A percentile compares a stretch with the other conserved stretches of the same genome.
These are phyloP conservation scores for Peniophora sp. DNA, from an alignment of 1,284 basidiomycete species.

Conservation along the genomic window DNA sequence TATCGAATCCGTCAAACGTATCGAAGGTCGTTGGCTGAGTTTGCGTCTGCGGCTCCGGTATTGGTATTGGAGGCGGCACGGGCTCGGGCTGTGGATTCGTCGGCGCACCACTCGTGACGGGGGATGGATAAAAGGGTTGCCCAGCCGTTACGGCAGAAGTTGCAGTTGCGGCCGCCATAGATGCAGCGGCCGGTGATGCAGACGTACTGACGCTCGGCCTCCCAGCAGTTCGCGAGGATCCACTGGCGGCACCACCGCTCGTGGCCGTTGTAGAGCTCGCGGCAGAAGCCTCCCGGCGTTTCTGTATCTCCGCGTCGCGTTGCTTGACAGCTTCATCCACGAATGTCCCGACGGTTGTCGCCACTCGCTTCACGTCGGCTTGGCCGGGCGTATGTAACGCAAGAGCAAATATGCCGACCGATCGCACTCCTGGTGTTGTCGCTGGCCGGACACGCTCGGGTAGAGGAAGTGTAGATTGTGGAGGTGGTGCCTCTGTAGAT, in stretches of 20 bases:
- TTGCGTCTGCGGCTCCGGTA: not conserved
- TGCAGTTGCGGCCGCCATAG: not conserved
- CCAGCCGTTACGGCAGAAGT: not conserved
- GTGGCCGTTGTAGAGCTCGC: not conserved
- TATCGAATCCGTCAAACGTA: slow-evolving; percentile 31
- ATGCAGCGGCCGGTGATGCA: not conserved
- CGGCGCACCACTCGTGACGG: not conserved
- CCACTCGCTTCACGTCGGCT: slow-evolving; percentile 36
- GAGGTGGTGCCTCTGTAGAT: slow-evolving; percentile 4
- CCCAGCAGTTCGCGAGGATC: not conserved
- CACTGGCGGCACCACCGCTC: not conserved
- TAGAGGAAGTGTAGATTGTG: slow-evolving; percentile 7
- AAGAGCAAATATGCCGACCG: slow-evolving; percentile 23
- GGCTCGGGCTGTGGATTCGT: not conserved
- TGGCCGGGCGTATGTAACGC: slow-evolving; percentile 12
- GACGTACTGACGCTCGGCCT: not conserved
- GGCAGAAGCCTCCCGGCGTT: slow-evolving; percentile 39
- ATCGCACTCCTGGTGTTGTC: slow-evolving; percentile 16
- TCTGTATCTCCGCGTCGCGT: slow-evolving; percentile 59
- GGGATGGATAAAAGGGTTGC: not conserved
- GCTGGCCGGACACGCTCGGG: slow-evolving; percentile 14
- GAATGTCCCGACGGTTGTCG: slow-evolving; percentile 52
- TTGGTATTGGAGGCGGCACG: not conserved
- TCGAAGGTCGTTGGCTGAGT: slow-evolving; percentile 19
- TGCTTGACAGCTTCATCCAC: slow-evolving; percentile 67